Base-by-base conservation (phyloP, 805 yeast species). In the Teunomyces gatunensis region DNA sequence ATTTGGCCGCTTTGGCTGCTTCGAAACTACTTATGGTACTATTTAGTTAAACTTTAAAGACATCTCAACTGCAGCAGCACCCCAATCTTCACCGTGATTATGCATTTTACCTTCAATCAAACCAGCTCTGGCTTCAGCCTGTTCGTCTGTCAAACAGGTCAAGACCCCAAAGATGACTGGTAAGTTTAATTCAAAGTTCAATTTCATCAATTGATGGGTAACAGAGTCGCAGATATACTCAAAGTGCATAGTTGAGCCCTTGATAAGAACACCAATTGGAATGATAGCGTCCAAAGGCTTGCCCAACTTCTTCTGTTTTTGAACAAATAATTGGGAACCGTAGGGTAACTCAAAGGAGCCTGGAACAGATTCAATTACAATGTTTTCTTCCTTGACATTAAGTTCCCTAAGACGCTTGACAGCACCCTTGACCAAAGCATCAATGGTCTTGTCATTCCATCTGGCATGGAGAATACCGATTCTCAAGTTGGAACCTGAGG, bases 71-170 rank as follows among this genome's bases (percentile, higher is more conserved):
- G 99, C 99, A 46, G 97, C 97, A 30, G 95, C 91, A 56, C 96
- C 99, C 99, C 99, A 92, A 67, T 94, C 99, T 61, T 80, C 89
- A 54, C 99, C 99, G 62, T 94, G 99, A 74, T 92, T 92, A 68
- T 94, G 98, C 83, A 84, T 80, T 56, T 83, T 83, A 48, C 86
- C 89, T 27, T 69, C 69, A 34, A 75, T 66, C 52, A 92, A 72
- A 21, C 98, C 99, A 10, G 98, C 96, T 69, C 99, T 84, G 17
- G 84, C 83, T 56, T 85, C 79, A 11, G 98, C 99, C 73, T 94
- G 99, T 60, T 87, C 91, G 56, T 90, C 96, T 25, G 96, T 91
- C 57, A 91, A 68, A 68, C 97, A 91, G 17, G 98, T 94, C 60
- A 94, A 79, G 25, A 94, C 82, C 53, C 99, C 99, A 63, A 90